These are phyloP conservation scores for Tuber calosporum DNA, from an alignment of 495 filamentous ascomycete genomes.

Conservation along the genomic window DNA sequence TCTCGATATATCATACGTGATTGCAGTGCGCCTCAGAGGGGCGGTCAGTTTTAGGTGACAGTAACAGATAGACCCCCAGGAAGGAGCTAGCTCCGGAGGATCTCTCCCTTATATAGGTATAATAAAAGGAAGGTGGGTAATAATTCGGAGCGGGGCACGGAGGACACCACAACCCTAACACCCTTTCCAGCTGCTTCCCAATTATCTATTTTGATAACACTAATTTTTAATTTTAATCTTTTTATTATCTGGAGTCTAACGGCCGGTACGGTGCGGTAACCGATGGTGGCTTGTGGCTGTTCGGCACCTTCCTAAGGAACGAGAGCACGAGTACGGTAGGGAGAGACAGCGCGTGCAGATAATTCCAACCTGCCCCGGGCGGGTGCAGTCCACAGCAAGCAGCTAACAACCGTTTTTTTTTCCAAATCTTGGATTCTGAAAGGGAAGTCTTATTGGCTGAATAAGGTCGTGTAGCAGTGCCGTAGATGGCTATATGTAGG, in stretches of 20 bases:
- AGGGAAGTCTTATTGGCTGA: neutral
- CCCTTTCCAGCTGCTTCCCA: neutral
- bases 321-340: no score
- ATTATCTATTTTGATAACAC: neutral
- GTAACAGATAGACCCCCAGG: neutral
- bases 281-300: slow-evolving; percentile 4
- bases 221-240: neutral
- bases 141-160: neutral
- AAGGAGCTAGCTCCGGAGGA: slow-evolving; percentile 13
- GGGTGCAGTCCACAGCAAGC: slow-evolving; percentile 2
- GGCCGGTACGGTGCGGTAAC: neutral
- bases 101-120: slow-evolving; percentile 35
- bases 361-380: neutral
- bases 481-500: neutral
- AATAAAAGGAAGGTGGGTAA: slow-evolving; percentile 15
- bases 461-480: neutral
- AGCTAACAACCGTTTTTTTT: slow-evolving; percentile 1
- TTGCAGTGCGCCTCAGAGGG: neutral
- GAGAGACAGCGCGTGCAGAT: neutral
- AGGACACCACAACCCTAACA: neutral
- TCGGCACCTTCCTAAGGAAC: neutral
- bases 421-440: neutral
- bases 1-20: neutral
- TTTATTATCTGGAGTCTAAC: neutral
- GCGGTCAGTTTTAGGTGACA: neutral